Percentiles rank a stretch among this genome's conserved stretches.
phyloP scores from a whole-genome alignment of 2,329 filamentous ascomycete species.

The Penicillium oxalicum region DNA sequence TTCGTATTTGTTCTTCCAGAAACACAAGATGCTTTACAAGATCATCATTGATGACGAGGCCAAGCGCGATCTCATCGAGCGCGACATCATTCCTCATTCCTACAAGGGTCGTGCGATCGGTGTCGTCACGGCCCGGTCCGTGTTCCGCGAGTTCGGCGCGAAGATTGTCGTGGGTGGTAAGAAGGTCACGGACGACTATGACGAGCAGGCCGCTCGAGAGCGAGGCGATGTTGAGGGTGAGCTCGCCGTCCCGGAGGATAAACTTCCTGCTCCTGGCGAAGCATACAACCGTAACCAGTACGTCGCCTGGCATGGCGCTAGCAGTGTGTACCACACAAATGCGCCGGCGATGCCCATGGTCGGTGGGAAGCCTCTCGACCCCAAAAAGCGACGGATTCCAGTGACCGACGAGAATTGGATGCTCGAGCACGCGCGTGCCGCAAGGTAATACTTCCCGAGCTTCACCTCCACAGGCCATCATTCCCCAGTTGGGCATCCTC shows the following conservation, averaged over 20 bases:
- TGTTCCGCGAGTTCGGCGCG: slow-evolving; percentile 94
- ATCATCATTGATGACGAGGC: slow-evolving; percentile 98
- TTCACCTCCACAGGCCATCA: not conserved
- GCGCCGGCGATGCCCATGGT: slow-evolving; percentile 69
- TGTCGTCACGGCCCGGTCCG: slow-evolving; percentile 90
- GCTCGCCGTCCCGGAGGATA: slow-evolving; percentile 83
- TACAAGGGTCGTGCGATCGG: slow-evolving; percentile 98
- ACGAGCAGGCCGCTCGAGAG: slow-evolving; percentile 65
- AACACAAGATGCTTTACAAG: slow-evolving; percentile 93
- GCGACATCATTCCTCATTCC: slow-evolving; percentile 91
- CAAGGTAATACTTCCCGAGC: slow-evolving; percentile 57
- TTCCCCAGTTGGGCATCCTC: no score
- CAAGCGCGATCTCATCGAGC: slow-evolving; percentile 91
- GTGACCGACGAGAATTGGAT: slow-evolving; percentile 96
- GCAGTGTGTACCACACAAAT: slow-evolving; percentile 85
- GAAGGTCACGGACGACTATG: slow-evolving; percentile 83
- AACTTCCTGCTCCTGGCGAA: slow-evolving; percentile 65
- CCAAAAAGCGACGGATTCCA: slow-evolving; percentile 77
- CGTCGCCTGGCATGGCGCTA: slow-evolving; percentile 96
- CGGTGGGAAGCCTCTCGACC: slow-evolving; percentile 65
- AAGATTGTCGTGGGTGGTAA: slow-evolving; percentile 88
- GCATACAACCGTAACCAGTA: slow-evolving; percentile 99
- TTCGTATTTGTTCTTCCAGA: slow-evolving; percentile 98
- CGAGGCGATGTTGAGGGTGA: slow-evolving; percentile 82
- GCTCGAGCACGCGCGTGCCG: slow-evolving; percentile 84